Percentiles rank a stretch among this genome's conserved stretches.
phyloP scores from a whole-genome alignment of 352 stramenopile genomes.

The Pythium pyrilobum region DNA sequence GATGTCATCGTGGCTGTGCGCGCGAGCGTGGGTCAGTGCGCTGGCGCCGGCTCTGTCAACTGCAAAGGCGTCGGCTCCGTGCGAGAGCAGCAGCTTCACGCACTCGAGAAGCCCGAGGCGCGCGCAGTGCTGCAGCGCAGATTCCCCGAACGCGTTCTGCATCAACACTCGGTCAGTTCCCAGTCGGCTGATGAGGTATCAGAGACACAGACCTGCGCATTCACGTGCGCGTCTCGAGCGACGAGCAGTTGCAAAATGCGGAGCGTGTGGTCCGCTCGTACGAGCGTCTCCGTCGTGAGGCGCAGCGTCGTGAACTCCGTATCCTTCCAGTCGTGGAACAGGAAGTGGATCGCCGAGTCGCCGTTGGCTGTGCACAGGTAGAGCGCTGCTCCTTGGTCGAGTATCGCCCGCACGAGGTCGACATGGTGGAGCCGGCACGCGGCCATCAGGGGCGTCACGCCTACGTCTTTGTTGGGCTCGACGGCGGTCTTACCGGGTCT shows the following conservation, averaged over 20 bases:
- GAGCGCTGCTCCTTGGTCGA: conserved; percentile 44
- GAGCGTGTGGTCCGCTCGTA: conserved; percentile 30
- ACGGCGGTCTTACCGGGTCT: no score
- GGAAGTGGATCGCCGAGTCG: conserved; percentile 60
- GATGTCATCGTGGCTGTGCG: conserved; percentile 25
- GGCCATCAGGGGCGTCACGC: conserved; percentile 63
- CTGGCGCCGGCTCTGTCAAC: conserved; percentile 36
- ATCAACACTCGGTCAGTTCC: background rate
- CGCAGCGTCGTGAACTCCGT: conserved; percentile 23
- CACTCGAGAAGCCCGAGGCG: conserved; percentile 48
- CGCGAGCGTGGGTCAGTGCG: conserved; percentile 36
- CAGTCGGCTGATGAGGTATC: background rate
- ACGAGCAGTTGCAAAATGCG: conserved; percentile 40
- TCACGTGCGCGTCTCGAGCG: conserved; percentile 29
- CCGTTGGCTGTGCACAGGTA: conserved; percentile 57
- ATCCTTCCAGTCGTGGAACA: conserved; percentile 43
- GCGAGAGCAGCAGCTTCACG: conserved; percentile 42
- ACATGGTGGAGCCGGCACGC: conserved; percentile 46
- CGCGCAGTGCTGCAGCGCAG: conserved; percentile 46
- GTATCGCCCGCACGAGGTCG: conserved; percentile 38
- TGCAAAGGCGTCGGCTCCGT: conserved; percentile 27
- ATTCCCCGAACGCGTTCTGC: conserved; percentile 66
- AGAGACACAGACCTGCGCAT: conserved; percentile 50
- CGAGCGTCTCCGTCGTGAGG: conserved; percentile 20
- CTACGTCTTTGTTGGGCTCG: conserved; percentile 26